phyloP scores from a whole-genome alignment of 1,284 basidiomycete genomes.

The Malassezia vespertilionis region DNA sequence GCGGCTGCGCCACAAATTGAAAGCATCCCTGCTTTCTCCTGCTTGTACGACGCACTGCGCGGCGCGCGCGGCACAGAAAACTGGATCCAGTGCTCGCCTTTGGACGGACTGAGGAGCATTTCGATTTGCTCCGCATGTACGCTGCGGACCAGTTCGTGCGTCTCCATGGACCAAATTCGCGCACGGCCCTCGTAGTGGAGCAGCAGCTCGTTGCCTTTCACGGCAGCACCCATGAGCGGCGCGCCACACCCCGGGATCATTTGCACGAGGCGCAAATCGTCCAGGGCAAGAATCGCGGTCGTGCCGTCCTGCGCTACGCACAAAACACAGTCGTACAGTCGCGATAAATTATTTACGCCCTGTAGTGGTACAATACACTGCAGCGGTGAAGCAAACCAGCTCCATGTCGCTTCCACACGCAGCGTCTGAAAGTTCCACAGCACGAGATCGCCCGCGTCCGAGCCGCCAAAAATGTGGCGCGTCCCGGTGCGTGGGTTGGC shows the following conservation, averaged over 20 bases:
- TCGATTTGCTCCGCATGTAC: constrained; percentile 65
- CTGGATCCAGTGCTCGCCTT: constrained; percentile 2
- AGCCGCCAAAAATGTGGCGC: constrained; percentile 11
- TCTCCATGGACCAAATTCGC: constrained; percentile 76
- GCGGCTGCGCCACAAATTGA: constrained; percentile 23
- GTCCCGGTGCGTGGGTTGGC: constrained; percentile 18
- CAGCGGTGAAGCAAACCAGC: constrained; percentile 60
- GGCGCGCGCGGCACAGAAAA: constrained; percentile 21
- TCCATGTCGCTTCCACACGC: constrained; percentile 59
- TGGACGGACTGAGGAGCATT: constrained; percentile 55
- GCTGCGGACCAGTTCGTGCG: constrained; percentile 72
- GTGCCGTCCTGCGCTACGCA: constrained; percentile 70
- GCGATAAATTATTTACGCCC: constrained; percentile 52
- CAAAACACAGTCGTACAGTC: constrained; percentile 60
- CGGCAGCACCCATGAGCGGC: constrained; percentile 58
- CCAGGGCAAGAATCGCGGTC: constrained; percentile 65
- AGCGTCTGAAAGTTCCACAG: constrained; percentile 59
- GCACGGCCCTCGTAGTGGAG: constrained; percentile 70
- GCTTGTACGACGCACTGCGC: constrained; percentile 17
- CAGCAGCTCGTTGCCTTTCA: constrained; percentile 62
- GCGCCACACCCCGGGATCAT: constrained; percentile 60
- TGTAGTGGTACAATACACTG: constrained; percentile 55
- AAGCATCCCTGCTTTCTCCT: constrained; percentile 26
- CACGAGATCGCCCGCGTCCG: constrained; percentile 26
- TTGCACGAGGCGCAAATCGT: constrained; percentile 59